A percentile compares a stretch with the other conserved stretches of the same genome.
Evolutionary conservation across 306 rosid genomes (phyloP).

Genomic region (Gleditsia sinensis): DNA sequence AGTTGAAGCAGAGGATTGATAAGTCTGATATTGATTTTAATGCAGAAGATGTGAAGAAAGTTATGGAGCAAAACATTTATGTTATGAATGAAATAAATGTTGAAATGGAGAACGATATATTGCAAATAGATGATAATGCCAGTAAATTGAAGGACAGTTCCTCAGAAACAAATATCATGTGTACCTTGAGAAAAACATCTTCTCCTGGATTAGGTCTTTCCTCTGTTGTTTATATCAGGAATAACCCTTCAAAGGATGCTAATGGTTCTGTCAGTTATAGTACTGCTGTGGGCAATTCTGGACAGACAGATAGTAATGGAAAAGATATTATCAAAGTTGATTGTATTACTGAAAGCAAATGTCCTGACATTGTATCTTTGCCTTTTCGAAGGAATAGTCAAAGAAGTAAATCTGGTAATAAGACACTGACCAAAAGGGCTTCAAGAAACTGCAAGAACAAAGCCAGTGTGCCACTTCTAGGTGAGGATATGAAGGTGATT

Average conservation of each 20-base stretch:
- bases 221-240: slow-evolving; percentile 36
- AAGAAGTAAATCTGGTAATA: slow-evolving; percentile 55
- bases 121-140: slow-evolving; percentile 41
- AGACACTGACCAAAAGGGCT: slow-evolving; percentile 58
- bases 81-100: slow-evolving; percentile 24
- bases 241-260: slow-evolving; percentile 44
- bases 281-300: slow-evolving; percentile 34
- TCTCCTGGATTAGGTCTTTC: slow-evolving; percentile 50
- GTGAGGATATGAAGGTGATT: slow-evolving; percentile 39
- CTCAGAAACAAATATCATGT: slow-evolving; percentile 30
- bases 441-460: slow-evolving; percentile 62
- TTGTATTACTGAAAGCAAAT: slow-evolving; percentile 44
- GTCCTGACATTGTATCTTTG: slow-evolving; percentile 38
- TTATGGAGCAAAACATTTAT: slow-evolving; percentile 29
- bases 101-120: slow-evolving; percentile 31
- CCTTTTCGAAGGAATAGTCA: slow-evolving; percentile 60
- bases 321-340: slow-evolving; percentile 50
- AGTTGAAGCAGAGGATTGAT: slow-evolving; percentile 44
- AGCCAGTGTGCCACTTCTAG: slow-evolving; percentile 42
- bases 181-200: slow-evolving; percentile 38
- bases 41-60: slow-evolving; percentile 15
- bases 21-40: slow-evolving; percentile 14
- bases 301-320: slow-evolving; percentile 47
- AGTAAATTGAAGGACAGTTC: slow-evolving; percentile 45
- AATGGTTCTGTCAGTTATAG: slow-evolving; percentile 46